phyloP scores from a whole-genome alignment of 148 eudicot genomes.

The Pouteria glomerata region DNA sequence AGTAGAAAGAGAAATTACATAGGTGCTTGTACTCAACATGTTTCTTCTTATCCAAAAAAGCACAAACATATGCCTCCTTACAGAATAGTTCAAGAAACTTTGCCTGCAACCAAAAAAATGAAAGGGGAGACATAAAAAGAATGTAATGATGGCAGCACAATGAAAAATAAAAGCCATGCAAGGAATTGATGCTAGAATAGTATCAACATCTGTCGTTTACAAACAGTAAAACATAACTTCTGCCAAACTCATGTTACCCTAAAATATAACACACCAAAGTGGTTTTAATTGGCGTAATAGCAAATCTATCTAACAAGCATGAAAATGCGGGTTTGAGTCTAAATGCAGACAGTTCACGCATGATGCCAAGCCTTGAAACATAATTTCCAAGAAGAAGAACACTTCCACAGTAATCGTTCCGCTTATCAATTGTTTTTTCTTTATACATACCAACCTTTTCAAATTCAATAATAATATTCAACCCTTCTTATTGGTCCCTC shows the following conservation, averaged over 20 bases:
- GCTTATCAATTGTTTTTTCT: neutral
- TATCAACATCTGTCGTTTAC: no score
- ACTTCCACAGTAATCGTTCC: neutral
- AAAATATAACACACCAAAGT: no score
- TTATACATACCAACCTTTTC: neutral
- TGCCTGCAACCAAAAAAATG: constrained; percentile 44
- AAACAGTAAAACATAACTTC: no score
- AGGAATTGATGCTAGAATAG: no score
- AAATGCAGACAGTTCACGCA: neutral
- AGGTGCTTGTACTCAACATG: constrained; percentile 56
- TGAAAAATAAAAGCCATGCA: neutral
- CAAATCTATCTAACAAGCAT: no score
- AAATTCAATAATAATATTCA: no score
- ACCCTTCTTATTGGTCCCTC: no score
- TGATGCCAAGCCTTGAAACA: neutral
- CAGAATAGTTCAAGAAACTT: constrained; percentile 61
- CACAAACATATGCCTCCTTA: constrained; percentile 54
- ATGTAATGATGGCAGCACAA: neutral
- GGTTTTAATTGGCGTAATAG: neutral
- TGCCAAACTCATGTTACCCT: no score
- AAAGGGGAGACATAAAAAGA: neutral
- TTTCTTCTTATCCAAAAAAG: constrained; percentile 47
- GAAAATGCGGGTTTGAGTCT: no score
- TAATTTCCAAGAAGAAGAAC: neutral
- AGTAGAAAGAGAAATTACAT: constrained; percentile 38